Conservation (phyloP, 1,139 yeast species). For the Pichia sp. region DNA sequence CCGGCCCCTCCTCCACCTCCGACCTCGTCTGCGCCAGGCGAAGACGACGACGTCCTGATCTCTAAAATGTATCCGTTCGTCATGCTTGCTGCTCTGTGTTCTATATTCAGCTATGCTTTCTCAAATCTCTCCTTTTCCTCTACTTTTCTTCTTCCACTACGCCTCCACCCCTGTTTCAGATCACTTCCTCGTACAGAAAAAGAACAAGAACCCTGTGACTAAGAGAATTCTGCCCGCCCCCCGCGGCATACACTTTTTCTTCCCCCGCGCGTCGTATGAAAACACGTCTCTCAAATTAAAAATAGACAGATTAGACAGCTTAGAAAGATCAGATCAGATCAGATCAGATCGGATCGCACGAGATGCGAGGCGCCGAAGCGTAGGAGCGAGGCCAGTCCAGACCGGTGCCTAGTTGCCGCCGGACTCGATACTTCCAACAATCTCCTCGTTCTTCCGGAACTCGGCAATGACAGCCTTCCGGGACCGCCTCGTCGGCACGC, state of each 20-base stretch:
- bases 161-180: neutral
- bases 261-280: too few relatives aligned
- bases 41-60: conserved; percentile 7
- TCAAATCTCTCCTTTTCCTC: too few relatives aligned
- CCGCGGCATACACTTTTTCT: too few relatives aligned
- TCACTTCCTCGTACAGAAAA: neutral
- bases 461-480: conserved; percentile 51
- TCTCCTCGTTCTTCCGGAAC: conserved; percentile 62
- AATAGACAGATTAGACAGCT: too few relatives aligned
- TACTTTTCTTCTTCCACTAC: too few relatives aligned
- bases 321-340: too few relatives aligned
- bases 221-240: too few relatives aligned
- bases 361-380: too few relatives aligned
- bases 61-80: conserved; percentile 10
- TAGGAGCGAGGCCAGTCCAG: too few relatives aligned
- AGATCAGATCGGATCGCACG: too few relatives aligned
- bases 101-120: neutral
- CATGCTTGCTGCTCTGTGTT: neutral
- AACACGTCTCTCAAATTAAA: too few relatives aligned
- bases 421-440: conserved; percentile 45
- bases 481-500: conserved; percentile 32
- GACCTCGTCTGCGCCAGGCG: neutral
- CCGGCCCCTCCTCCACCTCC: neutral
- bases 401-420: neutral
- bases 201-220: too few relatives aligned